Base-by-base conservation (phyloP, 495 filamentous ascomycete species). In the Podospora anserina region DNA sequence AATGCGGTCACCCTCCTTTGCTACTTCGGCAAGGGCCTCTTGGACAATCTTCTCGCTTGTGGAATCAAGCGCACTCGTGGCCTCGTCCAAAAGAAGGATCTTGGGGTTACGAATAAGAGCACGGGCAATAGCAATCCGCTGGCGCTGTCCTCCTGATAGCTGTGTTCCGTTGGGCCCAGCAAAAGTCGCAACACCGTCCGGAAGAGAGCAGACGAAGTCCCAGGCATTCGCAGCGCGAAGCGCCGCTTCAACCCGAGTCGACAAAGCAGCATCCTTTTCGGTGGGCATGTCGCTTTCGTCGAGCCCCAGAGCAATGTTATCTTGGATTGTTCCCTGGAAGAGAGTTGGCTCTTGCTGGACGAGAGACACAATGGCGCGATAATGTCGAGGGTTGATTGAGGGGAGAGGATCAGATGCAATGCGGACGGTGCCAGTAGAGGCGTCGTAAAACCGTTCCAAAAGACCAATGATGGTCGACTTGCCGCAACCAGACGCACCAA, bases 131-230 rank as follows among this genome's bases (percentile, higher is more conserved):
- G 90, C 85, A 18, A 95, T 81, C 28, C 92, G 82, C 71, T 94
- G 91, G 65, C 87, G 85, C 76, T 95, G 92, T 0, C 92, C 92
- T 6, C 91, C 92, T 0, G 88, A 90, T 53, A 95, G 84, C 56
- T 85, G 82, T 18, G 84, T 80, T 6, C 90, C 90, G 55, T 84
- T 84, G 0, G 82, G 80, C 1, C 90, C 90, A 53, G 87, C 87
- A 4, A 75, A 71, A 0, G 90, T 91, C 30, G 81, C 70, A 57
- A 87, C 81, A 0, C 87, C 86, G 4, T 86, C 79, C 1, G 89
- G 88, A 0, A 91, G 78, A 0, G 86, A 86, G 1, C 69, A 71
- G 61, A 91, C 84, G 65, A 91, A 89, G 18, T 88, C 84, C 68
- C 83, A 80, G 53, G 88, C 85, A 65, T 89, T 84, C 7, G 89